Percentiles rank a stretch among this genome's conserved stretches.
These are phyloP conservation scores for Russula virescens DNA, from an alignment of 768 basidiomycete species.

Conservation along the genomic window DNA sequence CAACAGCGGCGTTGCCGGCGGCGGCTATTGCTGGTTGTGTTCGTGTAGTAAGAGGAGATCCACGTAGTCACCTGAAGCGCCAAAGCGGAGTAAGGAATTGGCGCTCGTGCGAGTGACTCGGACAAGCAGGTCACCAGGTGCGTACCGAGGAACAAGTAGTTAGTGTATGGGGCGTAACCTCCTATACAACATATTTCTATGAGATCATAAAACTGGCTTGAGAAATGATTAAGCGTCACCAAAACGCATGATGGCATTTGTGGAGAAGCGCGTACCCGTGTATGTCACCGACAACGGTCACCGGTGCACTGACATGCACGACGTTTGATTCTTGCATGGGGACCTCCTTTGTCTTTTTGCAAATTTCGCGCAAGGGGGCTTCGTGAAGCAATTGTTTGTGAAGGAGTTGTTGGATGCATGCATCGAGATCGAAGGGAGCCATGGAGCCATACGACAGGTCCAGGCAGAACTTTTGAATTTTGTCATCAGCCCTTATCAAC, in stretches of 20 bases:
- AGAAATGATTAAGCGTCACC: constrained; percentile 33
- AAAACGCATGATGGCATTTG: constrained; percentile 16
- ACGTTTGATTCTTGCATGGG: constrained; percentile 99
- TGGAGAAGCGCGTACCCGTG: constrained; percentile 70
- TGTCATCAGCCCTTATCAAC: not conserved
- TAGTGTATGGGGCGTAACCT: constrained; percentile 92
- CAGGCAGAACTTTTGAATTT: not conserved
- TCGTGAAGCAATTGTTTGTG: constrained; percentile 93
- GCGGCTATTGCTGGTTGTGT: not conserved
- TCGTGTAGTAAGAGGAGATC: no score
- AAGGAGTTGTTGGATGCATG: constrained; percentile 86
- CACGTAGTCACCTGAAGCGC: constrained; percentile 84
- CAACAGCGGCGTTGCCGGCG: not conserved
- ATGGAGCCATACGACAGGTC: constrained; percentile 26
- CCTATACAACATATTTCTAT: constrained; percentile 99
- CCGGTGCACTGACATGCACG: constrained; percentile 92
- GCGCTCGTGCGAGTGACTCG: constrained; percentile 9
- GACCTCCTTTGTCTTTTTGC: constrained; percentile 98
- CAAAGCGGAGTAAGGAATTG: not conserved
- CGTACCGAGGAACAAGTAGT: constrained; percentile 96
- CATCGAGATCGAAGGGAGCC: constrained; percentile 89
- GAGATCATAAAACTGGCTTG: constrained; percentile 98
- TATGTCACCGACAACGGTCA: constrained; percentile 98
- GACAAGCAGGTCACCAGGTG: constrained; percentile 18
- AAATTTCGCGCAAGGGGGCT: constrained; percentile 93